Percentiles rank a stretch among this genome's conserved stretches.
phyloP scores from a whole-genome alignment of 129 eudicot species.

The carrot (Daucus carota) region DH1_v3.0 NC_030388.2:13747501-13748000 shows the following conservation, averaged over 20 bases:
- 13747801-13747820: background rate
- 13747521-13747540: no score
- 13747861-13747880: background rate
- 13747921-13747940: background rate
- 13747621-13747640: no score
- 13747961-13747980: conserved; percentile 8
- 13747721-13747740: background rate
- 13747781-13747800: background rate
- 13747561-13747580: no score
- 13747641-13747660: background rate
- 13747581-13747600: no score
- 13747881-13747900: background rate
- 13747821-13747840: background rate
- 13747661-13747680: background rate
- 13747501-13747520: no score
- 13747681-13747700: background rate
- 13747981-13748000: conserved; percentile 82
- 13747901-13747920: background rate
- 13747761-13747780: background rate
- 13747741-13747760: background rate
- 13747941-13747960: background rate
- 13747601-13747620: no score
- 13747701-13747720: background rate
- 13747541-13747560: no score
- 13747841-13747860: background rate